These are phyloP conservation scores for Glycyrrhiza uralensis DNA, from an alignment of 306 rosid genomes.

Conservation along the genomic window DNA sequence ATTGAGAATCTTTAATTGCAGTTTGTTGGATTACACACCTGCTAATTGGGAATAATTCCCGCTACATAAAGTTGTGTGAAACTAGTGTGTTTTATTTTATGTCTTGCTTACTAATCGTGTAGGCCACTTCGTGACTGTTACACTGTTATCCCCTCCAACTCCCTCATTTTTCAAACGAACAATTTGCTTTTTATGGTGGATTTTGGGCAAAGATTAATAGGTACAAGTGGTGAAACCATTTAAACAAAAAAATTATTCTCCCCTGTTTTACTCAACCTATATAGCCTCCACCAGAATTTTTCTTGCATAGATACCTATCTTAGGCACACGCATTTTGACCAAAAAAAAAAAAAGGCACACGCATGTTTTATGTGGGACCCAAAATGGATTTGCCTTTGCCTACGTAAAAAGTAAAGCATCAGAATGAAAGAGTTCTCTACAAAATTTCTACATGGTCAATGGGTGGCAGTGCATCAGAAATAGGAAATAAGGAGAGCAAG, in stretches of 20 bases:
- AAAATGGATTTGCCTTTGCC: background rate
- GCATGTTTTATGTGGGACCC: background rate
- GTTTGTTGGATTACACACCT: background rate
- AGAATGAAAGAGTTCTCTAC: background rate
- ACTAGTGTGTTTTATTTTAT: background rate
- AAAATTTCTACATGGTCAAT: conserved; percentile 16
- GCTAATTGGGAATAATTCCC: background rate
- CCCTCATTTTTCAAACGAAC: too few relatives aligned
- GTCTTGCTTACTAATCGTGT: background rate
- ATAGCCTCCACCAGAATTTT: background rate
- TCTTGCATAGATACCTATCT: background rate
- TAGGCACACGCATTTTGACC: background rate
- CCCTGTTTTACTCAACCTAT: too few relatives aligned
- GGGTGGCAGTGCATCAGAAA: conserved; percentile 14
- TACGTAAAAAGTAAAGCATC: conserved; percentile 15
- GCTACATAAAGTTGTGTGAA: background rate
- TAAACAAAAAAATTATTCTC: too few relatives aligned
- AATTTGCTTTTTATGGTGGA: too few relatives aligned
- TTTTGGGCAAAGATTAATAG: too few relatives aligned
- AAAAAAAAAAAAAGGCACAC: too few relatives aligned
- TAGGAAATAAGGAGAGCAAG: background rate
- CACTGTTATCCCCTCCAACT: background rate
- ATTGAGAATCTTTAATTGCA: background rate
- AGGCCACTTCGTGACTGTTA: background rate
- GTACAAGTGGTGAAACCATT: too few relatives aligned